Conservation (phyloP, 2,329 filamentous ascomycete genomes). For the Hymenoscyphus scutula region DNA sequence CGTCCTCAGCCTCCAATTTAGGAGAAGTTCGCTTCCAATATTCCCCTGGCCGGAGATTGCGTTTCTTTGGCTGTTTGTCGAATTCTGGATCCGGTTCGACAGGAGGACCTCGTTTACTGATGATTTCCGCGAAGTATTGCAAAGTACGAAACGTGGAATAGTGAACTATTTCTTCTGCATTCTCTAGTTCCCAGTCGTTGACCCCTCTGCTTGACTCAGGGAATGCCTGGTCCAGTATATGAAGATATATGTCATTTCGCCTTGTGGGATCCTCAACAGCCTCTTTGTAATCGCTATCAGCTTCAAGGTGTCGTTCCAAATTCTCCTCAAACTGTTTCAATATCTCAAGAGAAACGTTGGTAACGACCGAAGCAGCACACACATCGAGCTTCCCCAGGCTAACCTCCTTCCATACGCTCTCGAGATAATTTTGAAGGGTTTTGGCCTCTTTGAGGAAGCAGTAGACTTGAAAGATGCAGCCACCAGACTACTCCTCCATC, state of each 20-base stretch:
- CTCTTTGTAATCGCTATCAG: not conserved
- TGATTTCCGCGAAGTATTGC: not conserved
- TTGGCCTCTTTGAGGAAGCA: not conserved
- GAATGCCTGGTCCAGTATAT: not conserved
- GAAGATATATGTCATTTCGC: not conserved
- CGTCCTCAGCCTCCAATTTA: not conserved
- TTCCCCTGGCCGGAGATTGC: not conserved
- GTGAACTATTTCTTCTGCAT: not conserved
- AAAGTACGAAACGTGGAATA: not conserved
- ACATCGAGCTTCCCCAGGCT: not conserved
- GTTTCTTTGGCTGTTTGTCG: not conserved
- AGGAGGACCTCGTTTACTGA: not conserved
- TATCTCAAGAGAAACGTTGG: not conserved
- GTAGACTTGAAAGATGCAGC: not conserved
- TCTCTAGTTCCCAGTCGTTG: not conserved
- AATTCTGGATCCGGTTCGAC: not conserved
- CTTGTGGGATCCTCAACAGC: not conserved
- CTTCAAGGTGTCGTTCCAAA: not conserved
- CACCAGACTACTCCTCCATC: not conserved
- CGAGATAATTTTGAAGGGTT: not conserved
- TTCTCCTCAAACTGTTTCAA: not conserved
- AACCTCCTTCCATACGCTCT: not conserved
- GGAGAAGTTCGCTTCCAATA: not conserved
- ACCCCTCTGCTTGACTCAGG: not conserved
- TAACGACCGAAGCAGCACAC: not conserved